Base-by-base conservation (phyloP, 345 rosid genomes). In the Clarkia xantiana region DNA sequence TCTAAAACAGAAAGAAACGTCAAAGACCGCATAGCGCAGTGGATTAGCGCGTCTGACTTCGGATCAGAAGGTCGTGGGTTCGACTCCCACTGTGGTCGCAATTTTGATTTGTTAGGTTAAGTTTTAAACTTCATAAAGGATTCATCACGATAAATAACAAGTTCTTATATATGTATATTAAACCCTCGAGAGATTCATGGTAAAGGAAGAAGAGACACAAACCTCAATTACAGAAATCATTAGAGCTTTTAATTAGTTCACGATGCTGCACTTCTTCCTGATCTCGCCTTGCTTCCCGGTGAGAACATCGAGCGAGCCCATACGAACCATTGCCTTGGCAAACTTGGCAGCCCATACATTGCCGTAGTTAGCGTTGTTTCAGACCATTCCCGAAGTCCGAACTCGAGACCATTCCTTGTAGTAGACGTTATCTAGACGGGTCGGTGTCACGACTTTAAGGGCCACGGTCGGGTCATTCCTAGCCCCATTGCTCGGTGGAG, bases 11-110 rank as follows among this genome's bases (percentile, higher is more conserved):
- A n/a, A n/a, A n/a, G n/a, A n/a, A n/a, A n/a, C n/a, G n/a, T 29
- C 9, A 22, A 22, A 2, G 79, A 67, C 74, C 69, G 76, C 76
- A 71, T 75, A 71, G 80, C 80, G 74, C 71, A 72, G 77, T 76
- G 70, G 74, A 64, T 68, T 66, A 73, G 70, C 72, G 69, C 70
- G 72, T 63, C 60, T 68, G 79, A 67, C 73, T 72, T 62, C 71
- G 73, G 76, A 76, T 65, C 70, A 70, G 56, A 72, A 72, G 77
- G 72, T 76, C 77, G 75, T 60, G 69, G 69, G 69, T 68, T 68
- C 69, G 73, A 68, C 63, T 63, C 68, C 73, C 69, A 60, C 65
- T 68, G 69, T 62, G 65, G 65, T 56, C 67, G 61, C n/a, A n/a
- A n/a, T n/a, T n/a, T n/a, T n/a, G n/a, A n/a, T n/a, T n/a, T n/a